Base-by-base conservation (phyloP, 805 yeast genomes). In the Yarrowia deformans region DNA sequence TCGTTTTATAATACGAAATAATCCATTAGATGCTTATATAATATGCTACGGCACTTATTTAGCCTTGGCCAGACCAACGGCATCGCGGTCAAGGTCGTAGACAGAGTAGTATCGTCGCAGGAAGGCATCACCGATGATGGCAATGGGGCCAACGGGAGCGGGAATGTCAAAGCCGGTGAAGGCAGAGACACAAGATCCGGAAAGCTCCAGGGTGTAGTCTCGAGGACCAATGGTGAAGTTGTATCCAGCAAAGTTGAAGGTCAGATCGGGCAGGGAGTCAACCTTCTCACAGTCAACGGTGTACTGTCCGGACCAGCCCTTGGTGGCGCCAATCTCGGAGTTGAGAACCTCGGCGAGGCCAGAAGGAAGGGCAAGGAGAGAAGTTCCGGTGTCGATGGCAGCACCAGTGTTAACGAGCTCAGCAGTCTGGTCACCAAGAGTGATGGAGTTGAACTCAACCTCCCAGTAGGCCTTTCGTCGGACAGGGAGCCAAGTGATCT, bases 381-480 rank as follows among this genome's bases (percentile, higher is more conserved):
- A 94, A 72, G 99, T 95, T 81, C 99, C 99, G 70, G 99, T 95
- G 81, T 95, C 99, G 78, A 95, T 93, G 71, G 97, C 97, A 76
- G 98, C 99, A 79, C 99, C 99, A 71, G 93, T 88, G 76, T 82
- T 83, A 74, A 84, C 86, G 76, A 95, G 87, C 74, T 84, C 86
- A 64, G 98, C 97, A 77, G 85, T 90, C 82, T 95, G 97, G 74
- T 90, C 90, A 76, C 99, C 99, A 72, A 95, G 85, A 54, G 93
- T 91, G 78, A 95, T 84, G 74, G 97, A 93, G 75, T 92, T 92
- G 74, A 95, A 90, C 74, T 89, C 87, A 71, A 95, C 99, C 84
- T 95, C 99, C 99, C 99, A 95, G 87, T 95, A 95, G 42, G 98
- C 99, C 88, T 93, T 93, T 86, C 99, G 91, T 84, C 99, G 92